Evolutionary conservation across 306 rosid species (phyloP).

Genomic region (Gastrolobium villosum): DNA sequence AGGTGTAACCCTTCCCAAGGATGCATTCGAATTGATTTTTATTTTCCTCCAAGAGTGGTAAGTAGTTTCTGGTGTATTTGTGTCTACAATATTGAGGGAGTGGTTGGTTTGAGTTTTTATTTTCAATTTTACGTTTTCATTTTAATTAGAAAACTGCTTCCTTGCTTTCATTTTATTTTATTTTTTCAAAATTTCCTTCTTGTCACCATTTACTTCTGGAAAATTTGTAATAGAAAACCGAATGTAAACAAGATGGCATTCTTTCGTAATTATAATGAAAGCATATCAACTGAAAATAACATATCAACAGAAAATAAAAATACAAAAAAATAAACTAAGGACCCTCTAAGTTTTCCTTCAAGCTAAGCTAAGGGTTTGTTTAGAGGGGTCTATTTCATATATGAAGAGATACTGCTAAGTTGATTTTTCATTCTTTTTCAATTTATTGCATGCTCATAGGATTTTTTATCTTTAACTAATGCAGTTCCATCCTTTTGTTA

Average conservation of each 20-base stretch:
- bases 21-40: slow-evolving; percentile 89
- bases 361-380: slow-evolving; percentile 19
- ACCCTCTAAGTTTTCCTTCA: slow-evolving; percentile 26
- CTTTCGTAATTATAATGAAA: slow-evolving; percentile 32
- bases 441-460: not conserved
- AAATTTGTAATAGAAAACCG: not conserved
- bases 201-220: not conserved
- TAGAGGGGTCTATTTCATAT: slow-evolving; percentile 19
- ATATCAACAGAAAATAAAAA: slow-evolving; percentile 25
- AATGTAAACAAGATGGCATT: slow-evolving; percentile 7
- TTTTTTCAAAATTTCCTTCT: slow-evolving; percentile 1
- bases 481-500: slow-evolving; percentile 20
- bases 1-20: slow-evolving; percentile 84
- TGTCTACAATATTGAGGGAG: slow-evolving; percentile 2
- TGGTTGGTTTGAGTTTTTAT: slow-evolving; percentile 14
- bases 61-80: slow-evolving; percentile 42
- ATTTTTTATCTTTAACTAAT: slow-evolving; percentile 27
- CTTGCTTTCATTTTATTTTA: slow-evolving; percentile 18
- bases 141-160: not conserved
- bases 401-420: slow-evolving; percentile 27
- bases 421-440: not conserved
- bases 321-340: not conserved
- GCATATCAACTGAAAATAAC: slow-evolving; percentile 17
- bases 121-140: slow-evolving; percentile 6
- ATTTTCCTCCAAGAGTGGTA: slow-evolving; percentile 83